phyloP scores from a whole-genome alignment of 805 yeast genomes.

The Ogataea degrootiae region DNA sequence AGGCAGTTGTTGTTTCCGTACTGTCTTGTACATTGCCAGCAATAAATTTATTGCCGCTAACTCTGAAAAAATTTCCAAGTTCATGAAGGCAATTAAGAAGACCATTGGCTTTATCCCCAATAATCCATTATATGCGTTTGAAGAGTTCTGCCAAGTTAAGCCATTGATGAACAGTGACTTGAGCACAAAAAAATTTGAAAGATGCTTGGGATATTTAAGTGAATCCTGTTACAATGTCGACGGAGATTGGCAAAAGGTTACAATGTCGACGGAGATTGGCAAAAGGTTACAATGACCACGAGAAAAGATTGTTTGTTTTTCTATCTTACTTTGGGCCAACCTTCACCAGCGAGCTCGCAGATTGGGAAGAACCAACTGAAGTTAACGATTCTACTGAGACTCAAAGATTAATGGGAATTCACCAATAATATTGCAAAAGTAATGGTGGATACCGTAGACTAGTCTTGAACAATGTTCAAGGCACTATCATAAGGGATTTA shows the following conservation, averaged over 20 bases:
- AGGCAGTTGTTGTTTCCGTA: conserved; percentile 58
- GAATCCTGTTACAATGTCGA: conserved; percentile 49
- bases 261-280: conserved; percentile 56
- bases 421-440: conserved; percentile 42
- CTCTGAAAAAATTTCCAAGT: conserved; percentile 40
- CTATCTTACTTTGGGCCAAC: conserved; percentile 45
- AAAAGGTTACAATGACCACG: conserved; percentile 50
- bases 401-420: conserved; percentile 42
- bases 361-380: conserved; percentile 47
- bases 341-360: conserved; percentile 45
- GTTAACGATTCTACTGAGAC: conserved; percentile 42
- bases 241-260: conserved; percentile 55
- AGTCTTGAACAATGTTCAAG: conserved; percentile 19
- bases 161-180: conserved; percentile 40
- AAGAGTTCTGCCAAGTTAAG: conserved; percentile 41
- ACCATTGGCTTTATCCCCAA: conserved; percentile 46
- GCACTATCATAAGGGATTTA: neutral
- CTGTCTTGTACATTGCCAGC: conserved; percentile 49
- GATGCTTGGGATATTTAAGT: conserved; percentile 53
- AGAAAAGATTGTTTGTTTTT: conserved; percentile 48
- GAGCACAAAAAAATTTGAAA: conserved; percentile 42
- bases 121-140: conserved; percentile 43
- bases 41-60: conserved; percentile 43
- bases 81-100: conserved; percentile 44
- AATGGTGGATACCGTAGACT: conserved; percentile 48